Conservation (phyloP, 2,329 filamentous ascomycete species). For the Alternaria conjuncta region DNA sequence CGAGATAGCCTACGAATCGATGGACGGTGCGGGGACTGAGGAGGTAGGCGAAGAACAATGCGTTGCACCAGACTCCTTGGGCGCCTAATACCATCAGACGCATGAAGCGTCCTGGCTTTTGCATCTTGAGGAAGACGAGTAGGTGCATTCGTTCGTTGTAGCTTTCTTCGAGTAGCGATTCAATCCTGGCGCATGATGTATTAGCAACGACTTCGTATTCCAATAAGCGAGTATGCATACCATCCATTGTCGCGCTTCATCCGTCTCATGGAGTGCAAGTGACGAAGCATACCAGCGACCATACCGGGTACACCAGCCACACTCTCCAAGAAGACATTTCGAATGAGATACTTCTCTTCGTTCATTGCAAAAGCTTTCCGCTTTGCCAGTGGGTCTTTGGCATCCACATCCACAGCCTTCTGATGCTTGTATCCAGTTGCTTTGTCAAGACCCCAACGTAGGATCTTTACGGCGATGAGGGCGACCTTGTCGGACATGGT, state of each 20-base stretch:
- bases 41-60: conserved; percentile 87
- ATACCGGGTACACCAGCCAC: conserved; percentile 96
- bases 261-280: conserved; percentile 80
- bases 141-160: conserved; percentile 96
- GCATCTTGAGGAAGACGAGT: conserved; percentile 90
- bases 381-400: conserved; percentile 57
- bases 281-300: conserved; percentile 93
- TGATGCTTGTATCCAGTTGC: conserved; percentile 82
- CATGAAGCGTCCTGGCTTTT: conserved; percentile 87
- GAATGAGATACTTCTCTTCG: conserved; percentile 86
- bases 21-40: conserved; percentile 87
- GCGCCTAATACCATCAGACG: conserved; percentile 76
- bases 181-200: conserved; percentile 68
- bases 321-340: conserved; percentile 92
- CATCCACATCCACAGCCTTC: conserved; percentile 51
- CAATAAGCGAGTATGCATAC: conserved; percentile 44
- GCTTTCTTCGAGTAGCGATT: conserved; percentile 85
- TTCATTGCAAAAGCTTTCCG: conserved; percentile 72
- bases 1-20: conserved; percentile 94
- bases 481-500: conserved; percentile 80
- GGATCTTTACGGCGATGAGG: conserved; percentile 74
- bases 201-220: conserved; percentile 9
- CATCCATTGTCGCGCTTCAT: conserved; percentile 95
- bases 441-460: conserved; percentile 81
- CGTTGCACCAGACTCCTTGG: conserved; percentile 83